These are phyloP conservation scores for Yamadazyma tumulicola DNA, from an alignment of 805 yeast genomes.

Conservation along the genomic window DNA sequence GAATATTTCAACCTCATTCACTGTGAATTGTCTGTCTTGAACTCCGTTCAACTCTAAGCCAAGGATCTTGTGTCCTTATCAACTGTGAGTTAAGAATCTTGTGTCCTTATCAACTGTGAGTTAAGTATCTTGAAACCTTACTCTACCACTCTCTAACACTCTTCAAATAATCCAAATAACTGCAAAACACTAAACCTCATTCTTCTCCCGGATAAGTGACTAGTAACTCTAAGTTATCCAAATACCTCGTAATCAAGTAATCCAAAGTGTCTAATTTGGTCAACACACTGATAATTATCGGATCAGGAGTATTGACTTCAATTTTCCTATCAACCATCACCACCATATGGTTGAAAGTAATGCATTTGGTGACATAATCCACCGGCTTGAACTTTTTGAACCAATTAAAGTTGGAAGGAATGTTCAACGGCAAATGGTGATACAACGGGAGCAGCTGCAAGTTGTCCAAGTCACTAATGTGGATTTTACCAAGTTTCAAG, in stretches of 20 bases:
- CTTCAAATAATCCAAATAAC: no score
- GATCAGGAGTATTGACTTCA: constrained; percentile 65
- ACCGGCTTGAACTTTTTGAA: constrained; percentile 32
- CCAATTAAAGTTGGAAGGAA: constrained; percentile 5
- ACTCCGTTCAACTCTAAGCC: no score
- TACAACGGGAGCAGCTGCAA: constrained; percentile 12
- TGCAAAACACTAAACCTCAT: no score
- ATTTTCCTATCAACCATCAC: constrained; percentile 60
- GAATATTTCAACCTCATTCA: no score
- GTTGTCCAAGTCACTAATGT: constrained; percentile 18
- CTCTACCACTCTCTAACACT: no score
- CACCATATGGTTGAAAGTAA: constrained; percentile 56
- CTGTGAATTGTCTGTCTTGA: no score
- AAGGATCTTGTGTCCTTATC: no score
- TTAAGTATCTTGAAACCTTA: no score
- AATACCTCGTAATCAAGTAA: constrained; percentile 37
- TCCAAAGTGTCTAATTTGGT: constrained; percentile 64
- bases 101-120: no score
- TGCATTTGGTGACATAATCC: constrained; percentile 58
- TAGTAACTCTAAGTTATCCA: constrained; percentile 15
- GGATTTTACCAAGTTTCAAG: constrained; percentile 31
- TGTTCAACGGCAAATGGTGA: constrained; percentile 8
- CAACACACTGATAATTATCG: constrained; percentile 57
- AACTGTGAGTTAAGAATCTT: no score
- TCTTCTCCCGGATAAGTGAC: not conserved